phyloP scores from a whole-genome alignment of 306 rosid genomes.

The Citrullus colocynthis region DNA sequence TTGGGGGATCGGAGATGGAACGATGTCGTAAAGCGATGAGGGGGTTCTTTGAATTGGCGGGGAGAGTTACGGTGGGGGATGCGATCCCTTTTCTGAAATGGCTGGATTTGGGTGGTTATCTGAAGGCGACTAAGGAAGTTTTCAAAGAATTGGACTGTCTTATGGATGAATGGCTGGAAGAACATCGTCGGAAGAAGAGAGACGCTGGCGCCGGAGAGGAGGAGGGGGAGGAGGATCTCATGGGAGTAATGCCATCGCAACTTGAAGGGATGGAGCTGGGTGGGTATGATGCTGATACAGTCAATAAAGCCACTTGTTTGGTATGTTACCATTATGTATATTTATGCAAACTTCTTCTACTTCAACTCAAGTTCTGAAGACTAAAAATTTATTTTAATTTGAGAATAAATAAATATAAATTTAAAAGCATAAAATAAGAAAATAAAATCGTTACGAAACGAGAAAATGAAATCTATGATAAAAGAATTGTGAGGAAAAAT shows the following conservation, averaged over 20 bases:
- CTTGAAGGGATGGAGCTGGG: conserved; percentile 15
- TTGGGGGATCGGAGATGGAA: neutral
- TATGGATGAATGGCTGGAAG: conserved; percentile 26
- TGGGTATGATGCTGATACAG: conserved; percentile 28
- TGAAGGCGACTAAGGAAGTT: conserved; percentile 20
- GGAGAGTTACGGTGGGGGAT: conserved; percentile 24
- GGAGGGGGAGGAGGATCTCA: conserved; percentile 24
- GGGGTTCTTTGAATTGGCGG: conserved; percentile 14
- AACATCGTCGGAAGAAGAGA: conserved; percentile 16
- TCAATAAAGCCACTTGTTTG: conserved; percentile 37
- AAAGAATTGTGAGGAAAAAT: too few relatives aligned
- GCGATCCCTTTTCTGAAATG: conserved; percentile 27
- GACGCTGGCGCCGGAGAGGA: neutral
- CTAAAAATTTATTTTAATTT: too few relatives aligned
- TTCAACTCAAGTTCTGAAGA: too few relatives aligned
- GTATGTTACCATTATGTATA: neutral
- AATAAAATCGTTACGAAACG: too few relatives aligned
- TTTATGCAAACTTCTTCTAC: too few relatives aligned
- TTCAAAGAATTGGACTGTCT: conserved; percentile 21
- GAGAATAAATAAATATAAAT: too few relatives aligned
- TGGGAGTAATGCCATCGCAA: conserved; percentile 17
- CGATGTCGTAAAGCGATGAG: conserved; percentile 7
- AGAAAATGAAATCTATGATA: too few relatives aligned
- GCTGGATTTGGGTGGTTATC: conserved; percentile 44
- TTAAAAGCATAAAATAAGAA: too few relatives aligned